phyloP scores from a whole-genome alignment of 2,329 filamentous ascomycete genomes.

The Botryotinia globosa region DNA sequence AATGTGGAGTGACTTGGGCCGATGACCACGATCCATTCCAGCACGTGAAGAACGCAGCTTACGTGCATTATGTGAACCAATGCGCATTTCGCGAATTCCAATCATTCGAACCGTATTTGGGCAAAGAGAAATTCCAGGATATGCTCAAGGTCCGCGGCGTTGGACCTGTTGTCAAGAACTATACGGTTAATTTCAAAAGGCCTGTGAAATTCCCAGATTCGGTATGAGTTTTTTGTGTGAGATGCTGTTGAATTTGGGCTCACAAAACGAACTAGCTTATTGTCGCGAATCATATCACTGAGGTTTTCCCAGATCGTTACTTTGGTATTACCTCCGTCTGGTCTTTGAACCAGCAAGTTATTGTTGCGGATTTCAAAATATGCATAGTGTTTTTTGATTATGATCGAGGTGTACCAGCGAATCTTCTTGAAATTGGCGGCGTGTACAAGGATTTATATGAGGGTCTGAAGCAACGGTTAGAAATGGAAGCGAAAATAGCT shows the following conservation, averaged over 20 bases:
- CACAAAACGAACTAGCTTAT: neutral
- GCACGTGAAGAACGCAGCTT: slow-evolving; percentile 11
- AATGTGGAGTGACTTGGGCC: slow-evolving; percentile 16
- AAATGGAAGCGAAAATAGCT: neutral
- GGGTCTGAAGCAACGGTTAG: neutral
- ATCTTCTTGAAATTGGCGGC: slow-evolving; percentile 4
- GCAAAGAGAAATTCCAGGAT: slow-evolving; percentile 16
- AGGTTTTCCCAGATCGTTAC: slow-evolving; percentile 13
- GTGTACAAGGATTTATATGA: slow-evolving; percentile 11
- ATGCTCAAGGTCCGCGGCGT: neutral
- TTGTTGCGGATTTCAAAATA: neutral
- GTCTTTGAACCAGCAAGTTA: slow-evolving; percentile 10
- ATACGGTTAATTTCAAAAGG: slow-evolving; percentile 3
- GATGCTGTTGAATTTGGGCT: neutral
- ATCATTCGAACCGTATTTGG: slow-evolving; percentile 10
- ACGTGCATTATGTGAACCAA: slow-evolving; percentile 8
- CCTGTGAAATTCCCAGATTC: slow-evolving; percentile 5
- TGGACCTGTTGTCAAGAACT: neutral
- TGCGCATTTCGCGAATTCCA: slow-evolving; percentile 11
- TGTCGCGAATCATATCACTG: slow-evolving; percentile 9
- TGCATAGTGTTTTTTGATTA: slow-evolving; percentile 10
- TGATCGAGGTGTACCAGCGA: neutral
- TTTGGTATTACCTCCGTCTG: neutral
- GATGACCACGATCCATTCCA: slow-evolving; percentile 15
- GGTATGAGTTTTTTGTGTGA: neutral